Evolutionary conservation across 768 basidiomycete genomes (phyloP).

Genomic region (Suillus fuscotomentosus): DNA sequence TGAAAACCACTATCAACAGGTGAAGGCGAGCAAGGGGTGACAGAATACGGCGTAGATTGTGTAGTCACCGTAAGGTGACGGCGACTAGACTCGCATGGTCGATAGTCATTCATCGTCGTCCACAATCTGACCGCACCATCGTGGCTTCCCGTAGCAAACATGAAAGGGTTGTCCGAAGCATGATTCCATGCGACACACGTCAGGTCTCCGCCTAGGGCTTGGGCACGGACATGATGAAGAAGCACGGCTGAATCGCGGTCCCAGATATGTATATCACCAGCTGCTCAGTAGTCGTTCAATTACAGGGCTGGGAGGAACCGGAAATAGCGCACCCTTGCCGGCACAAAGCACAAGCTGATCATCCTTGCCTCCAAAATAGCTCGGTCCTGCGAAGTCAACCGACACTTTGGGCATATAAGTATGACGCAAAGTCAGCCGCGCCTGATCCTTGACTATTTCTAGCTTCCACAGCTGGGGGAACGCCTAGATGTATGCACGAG

Average conservation of each 20-base stretch:
- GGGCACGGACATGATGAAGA: conserved; percentile 61
- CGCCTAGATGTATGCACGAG: conserved; percentile 36
- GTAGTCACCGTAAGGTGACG: neutral
- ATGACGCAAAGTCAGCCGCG: conserved; percentile 45
- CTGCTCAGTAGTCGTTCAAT: conserved; percentile 30
- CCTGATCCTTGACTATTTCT: conserved; percentile 52
- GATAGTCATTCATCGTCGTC: conserved; percentile 37
- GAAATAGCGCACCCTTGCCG: conserved; percentile 51
- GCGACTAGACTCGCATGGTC: neutral
- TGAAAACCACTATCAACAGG: neutral
- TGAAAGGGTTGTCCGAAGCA: conserved; percentile 56
- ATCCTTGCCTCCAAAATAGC: conserved; percentile 72
- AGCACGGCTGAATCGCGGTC: conserved; percentile 70
- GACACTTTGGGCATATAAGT: conserved; percentile 68
- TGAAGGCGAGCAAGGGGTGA: conserved; percentile 4
- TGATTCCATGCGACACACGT: conserved; percentile 78
- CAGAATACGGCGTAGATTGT: conserved; percentile 1
- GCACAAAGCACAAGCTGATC: conserved; percentile 75
- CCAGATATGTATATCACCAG: conserved; percentile 79
- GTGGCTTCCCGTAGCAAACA: conserved; percentile 70
- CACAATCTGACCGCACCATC: conserved; percentile 70
- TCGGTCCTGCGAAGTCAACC: conserved; percentile 72
- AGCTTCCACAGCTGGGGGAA: conserved; percentile 71
- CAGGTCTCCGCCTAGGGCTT: conserved; percentile 54
- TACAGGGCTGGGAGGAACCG: neutral